phyloP scores from a whole-genome alignment of 495 filamentous ascomycete species.

The Trichoderma reesei region DNA sequence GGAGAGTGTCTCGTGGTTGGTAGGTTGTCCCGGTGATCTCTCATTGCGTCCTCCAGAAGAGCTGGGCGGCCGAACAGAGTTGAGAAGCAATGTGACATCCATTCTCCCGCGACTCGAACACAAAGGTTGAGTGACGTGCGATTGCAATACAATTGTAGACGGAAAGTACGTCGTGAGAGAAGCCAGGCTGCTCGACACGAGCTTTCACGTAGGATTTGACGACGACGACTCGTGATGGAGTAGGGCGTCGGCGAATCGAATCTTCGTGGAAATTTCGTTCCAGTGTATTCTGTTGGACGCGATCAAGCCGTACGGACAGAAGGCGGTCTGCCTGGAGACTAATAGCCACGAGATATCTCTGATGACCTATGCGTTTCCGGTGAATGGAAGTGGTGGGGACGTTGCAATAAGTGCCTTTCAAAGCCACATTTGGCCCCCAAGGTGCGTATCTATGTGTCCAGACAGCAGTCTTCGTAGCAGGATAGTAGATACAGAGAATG shows the following conservation, averaged over 20 bases:
- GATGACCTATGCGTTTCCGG: background rate
- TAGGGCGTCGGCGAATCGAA: background rate
- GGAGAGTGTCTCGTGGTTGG: background rate
- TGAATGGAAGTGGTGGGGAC: background rate
- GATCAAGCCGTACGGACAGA: background rate
- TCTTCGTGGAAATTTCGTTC: background rate
- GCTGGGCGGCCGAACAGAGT: constrained; percentile 12
- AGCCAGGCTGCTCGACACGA: background rate
- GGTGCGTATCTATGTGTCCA: too few relatives aligned
- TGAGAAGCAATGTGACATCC: constrained; percentile 29
- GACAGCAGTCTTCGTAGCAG: too few relatives aligned
- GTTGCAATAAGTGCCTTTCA: background rate
- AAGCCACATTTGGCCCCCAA: background rate
- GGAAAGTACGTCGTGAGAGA: background rate
- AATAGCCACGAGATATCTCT: background rate
- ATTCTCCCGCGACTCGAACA: constrained; percentile 11
- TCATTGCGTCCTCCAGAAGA: background rate
- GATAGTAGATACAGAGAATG: too few relatives aligned
- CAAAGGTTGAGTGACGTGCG: background rate
- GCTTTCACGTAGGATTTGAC: background rate
- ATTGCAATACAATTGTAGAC: background rate
- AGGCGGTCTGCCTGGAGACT: background rate
- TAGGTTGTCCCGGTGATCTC: background rate
- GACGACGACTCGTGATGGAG: background rate
- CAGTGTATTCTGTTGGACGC: background rate